Conservation (phyloP, 208 protist species). For the Dictyostelium gargantuum region DNA sequence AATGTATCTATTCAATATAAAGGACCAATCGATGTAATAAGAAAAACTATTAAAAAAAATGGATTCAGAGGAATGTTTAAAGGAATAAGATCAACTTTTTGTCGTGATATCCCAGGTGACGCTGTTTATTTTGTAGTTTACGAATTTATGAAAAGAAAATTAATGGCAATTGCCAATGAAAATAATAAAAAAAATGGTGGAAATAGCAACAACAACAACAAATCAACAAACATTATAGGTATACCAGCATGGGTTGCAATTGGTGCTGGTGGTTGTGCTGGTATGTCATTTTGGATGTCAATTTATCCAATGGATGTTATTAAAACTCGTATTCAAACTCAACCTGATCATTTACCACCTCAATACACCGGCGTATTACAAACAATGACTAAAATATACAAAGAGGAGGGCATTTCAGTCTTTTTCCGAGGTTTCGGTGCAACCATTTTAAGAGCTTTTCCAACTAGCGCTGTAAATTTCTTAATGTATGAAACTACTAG, state of each 20-base stretch:
- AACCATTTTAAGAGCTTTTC: constrained; percentile 16
- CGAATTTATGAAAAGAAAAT: constrained; percentile 19
- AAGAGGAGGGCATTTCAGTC: neutral
- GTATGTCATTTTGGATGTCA: constrained; percentile 43
- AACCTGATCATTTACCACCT: constrained; percentile 6
- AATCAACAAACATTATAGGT: neutral
- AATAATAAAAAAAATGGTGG: no score
- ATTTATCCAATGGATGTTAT: constrained; percentile 67
- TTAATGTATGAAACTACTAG: constrained; percentile 34
- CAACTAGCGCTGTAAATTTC: constrained; percentile 20
- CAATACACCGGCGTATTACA: constrained; percentile 24
- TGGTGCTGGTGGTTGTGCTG: constrained; percentile 37
- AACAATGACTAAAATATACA: neutral
- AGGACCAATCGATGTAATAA: constrained; percentile 35
- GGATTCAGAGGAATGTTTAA: constrained; percentile 25
- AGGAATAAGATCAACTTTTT: constrained; percentile 18
- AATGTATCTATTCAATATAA: neutral
- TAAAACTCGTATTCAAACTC: constrained; percentile 54
- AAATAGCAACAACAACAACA: neutral
- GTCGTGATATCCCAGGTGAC: constrained; percentile 1
- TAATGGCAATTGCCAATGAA: neutral
- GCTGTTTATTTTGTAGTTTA: constrained; percentile 34
- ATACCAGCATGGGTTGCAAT: constrained; percentile 44
- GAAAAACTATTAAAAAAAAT: neutral
- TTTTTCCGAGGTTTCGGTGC: constrained; percentile 28